phyloP scores from a whole-genome alignment of 2,329 filamentous ascomycete genomes.

The Colletotrichum falcatum region DNA sequence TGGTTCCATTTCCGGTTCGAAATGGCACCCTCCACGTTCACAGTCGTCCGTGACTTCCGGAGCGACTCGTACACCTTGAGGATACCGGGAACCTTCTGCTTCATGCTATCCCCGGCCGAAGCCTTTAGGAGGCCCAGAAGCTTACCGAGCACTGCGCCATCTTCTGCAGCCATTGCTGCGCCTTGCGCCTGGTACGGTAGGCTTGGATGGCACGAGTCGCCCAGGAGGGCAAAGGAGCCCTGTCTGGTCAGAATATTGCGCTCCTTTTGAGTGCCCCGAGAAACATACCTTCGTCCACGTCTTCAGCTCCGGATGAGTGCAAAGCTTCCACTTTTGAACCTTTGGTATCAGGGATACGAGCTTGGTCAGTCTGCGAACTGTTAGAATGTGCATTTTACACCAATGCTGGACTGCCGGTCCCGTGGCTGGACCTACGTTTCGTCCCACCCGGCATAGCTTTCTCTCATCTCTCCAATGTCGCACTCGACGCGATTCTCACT shows the following conservation, averaged over 20 bases:
- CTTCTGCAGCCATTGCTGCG: slow-evolving; percentile 45
- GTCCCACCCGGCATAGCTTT: slow-evolving; percentile 27
- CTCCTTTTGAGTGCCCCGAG: background rate
- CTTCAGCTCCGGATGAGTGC: slow-evolving; percentile 19
- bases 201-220: slow-evolving; percentile 40
- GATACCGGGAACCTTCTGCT: background rate
- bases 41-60: slow-evolving; percentile 16
- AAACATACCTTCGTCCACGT: slow-evolving; percentile 29
- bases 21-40: slow-evolving; percentile 10
- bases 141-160: slow-evolving; percentile 43
- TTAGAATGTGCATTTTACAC: background rate
- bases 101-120: background rate
- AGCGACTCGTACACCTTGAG: slow-evolving; percentile 26
- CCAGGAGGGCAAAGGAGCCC: slow-evolving; percentile 40
- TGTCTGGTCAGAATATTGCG: background rate
- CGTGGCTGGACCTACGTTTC: slow-evolving; percentile 7
- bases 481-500: background rate
- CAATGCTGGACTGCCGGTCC: background rate
- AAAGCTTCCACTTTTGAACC: slow-evolving; percentile 35
- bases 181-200: slow-evolving; percentile 46
- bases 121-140: slow-evolving; percentile 45
- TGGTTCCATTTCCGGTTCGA: slow-evolving; percentile 37
- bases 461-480: slow-evolving; percentile 28
- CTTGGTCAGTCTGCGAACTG: slow-evolving; percentile 7
- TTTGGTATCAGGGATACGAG: slow-evolving; percentile 14